Conservation (phyloP, 371 early-diverging fungal genomes). For the Chytridiales sp. region DNA sequence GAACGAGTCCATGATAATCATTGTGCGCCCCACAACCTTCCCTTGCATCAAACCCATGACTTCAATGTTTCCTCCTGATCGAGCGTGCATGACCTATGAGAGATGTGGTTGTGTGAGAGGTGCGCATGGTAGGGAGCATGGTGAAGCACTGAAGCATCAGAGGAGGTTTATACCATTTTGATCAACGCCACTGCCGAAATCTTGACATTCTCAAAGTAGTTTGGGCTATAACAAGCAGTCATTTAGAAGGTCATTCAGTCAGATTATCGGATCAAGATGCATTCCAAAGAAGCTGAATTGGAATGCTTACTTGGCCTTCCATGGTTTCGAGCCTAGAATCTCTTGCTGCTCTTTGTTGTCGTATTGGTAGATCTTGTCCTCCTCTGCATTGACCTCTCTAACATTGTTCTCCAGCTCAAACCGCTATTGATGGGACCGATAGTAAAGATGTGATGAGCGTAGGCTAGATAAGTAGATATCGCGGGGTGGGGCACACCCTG, state of each 20-base stretch:
- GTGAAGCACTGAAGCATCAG: neutral
- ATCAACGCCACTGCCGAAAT: constrained; percentile 94
- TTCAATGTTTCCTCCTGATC: constrained; percentile 94
- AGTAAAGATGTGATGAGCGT: too few relatives aligned
- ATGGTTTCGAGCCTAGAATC: constrained; percentile 66
- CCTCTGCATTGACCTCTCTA: constrained; percentile 40
- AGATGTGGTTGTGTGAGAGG: neutral
- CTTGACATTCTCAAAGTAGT: constrained; percentile 86
- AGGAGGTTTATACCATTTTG: constrained; percentile 76
- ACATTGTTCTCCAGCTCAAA: constrained; percentile 88
- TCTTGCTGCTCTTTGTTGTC: constrained; percentile 68
- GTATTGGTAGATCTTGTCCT: constrained; percentile 73
- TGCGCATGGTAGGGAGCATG: constrained; percentile 3
- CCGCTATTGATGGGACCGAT: too few relatives aligned
- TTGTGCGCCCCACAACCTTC: constrained; percentile 75
- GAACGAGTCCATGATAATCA: constrained; percentile 95
- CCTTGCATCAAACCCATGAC: constrained; percentile 99
- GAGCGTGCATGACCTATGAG: constrained; percentile 86
- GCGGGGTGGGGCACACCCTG: too few relatives aligned
- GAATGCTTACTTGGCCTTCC: constrained; percentile 72
- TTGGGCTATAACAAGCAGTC: constrained; percentile 58
- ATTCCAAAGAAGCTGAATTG: neutral
- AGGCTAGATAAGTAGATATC: too few relatives aligned
- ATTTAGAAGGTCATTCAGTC: neutral
- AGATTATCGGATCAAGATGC: neutral